Base-by-base conservation (phyloP, 108 stramenopile genomes). In the Asterionellopsis glacialis region DNA sequence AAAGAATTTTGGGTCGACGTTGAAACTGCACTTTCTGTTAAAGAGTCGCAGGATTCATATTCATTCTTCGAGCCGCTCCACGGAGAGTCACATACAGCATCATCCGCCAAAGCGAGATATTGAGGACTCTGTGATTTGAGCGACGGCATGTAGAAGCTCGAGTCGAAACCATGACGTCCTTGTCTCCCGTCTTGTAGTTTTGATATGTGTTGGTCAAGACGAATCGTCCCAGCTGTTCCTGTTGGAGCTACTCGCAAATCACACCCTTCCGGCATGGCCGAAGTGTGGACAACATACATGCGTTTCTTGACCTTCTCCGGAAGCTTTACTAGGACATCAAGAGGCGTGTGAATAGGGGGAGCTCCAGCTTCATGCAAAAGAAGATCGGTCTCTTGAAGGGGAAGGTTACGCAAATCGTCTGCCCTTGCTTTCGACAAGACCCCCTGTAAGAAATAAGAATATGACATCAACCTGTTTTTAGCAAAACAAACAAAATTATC, bases 321-420 rank as follows among this genome's bases (percentile, higher is more conserved):
- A 12, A 89, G 76, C 25, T 66, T 70, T 45, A 77, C 11, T 0
- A 95, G 68, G 12, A 90, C 90, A 15, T 66, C 67, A 11, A 95
- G 64, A 9, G 93, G 90, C 11, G 93, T 95, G 67, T 95, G 93
- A 41, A 95, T 90, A 1, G 93, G 93, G 11, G 93, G 89, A 7
- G 86, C 87, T 0, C 93, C 93, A 4, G 88, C 80, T 61, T 95
- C 93, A 59, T 95, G 93, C 7, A 90, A 71, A n/a, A 95, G 75
- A 23, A 89, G 41, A 62, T 95, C 90, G 22, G 79, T 80, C 40
- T 88, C 65, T 61, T 90, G 91, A 4, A 89, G 51, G 1, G 93
- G 88, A 44, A 95, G 71, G 44, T 82, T 62, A n/a, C 79, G 76
- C 15, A 95, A 64, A 63, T 75, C 83, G 6, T 88, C 79, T n/a